These are phyloP conservation scores for Stephanodiscus minutulus DNA, from an alignment of 108 stramenopile species.

Conservation along the genomic window DNA sequence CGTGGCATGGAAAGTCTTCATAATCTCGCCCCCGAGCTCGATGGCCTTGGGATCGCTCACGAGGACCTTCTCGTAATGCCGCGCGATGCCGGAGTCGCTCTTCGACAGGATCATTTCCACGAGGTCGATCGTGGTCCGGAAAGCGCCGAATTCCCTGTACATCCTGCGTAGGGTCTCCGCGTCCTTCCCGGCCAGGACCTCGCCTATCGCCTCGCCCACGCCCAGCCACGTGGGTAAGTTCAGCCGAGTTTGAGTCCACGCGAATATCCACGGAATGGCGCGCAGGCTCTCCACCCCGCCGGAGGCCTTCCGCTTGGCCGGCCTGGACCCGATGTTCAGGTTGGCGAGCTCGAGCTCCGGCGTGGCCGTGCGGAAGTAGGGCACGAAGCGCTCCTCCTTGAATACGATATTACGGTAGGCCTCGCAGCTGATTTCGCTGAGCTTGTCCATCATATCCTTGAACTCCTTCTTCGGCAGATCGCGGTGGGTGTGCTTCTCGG, in stretches of 20 bases:
- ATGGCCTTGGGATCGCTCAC: conserved; percentile 75
- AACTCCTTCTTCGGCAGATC: conserved; percentile 69
- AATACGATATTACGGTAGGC: neutral
- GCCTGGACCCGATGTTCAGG: conserved; percentile 96
- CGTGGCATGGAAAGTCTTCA: conserved; percentile 71
- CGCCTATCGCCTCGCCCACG: conserved; percentile 86
- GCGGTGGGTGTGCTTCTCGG: conserved; percentile 75
- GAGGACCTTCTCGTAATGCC: conserved; percentile 89
- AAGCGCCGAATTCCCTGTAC: conserved; percentile 92
- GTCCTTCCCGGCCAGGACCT: conserved; percentile 60
- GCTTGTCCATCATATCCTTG: conserved; percentile 82
- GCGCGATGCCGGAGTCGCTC: conserved; percentile 87
- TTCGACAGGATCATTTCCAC: conserved; percentile 96
- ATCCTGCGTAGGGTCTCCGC: conserved; percentile 68
- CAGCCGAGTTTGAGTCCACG: conserved; percentile 96
- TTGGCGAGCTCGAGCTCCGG: conserved; percentile 91
- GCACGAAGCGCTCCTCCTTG: conserved; percentile 85
- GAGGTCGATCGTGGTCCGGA: conserved; percentile 92
- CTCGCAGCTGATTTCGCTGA: conserved; percentile 69
- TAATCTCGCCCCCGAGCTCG: conserved; percentile 75
- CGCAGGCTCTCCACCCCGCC: conserved; percentile 95
- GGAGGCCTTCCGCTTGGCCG: conserved; percentile 92
- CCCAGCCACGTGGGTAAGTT: conserved; percentile 97
- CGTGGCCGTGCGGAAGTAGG: conserved; percentile 97
- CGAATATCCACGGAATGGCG: conserved; percentile 94